A percentile compares a stretch with the other conserved stretches of the same genome.
These are phyloP conservation scores for Bidens hawaiensis DNA, from an alignment of 140 eudicot species.

Conservation along the genomic window DNA sequence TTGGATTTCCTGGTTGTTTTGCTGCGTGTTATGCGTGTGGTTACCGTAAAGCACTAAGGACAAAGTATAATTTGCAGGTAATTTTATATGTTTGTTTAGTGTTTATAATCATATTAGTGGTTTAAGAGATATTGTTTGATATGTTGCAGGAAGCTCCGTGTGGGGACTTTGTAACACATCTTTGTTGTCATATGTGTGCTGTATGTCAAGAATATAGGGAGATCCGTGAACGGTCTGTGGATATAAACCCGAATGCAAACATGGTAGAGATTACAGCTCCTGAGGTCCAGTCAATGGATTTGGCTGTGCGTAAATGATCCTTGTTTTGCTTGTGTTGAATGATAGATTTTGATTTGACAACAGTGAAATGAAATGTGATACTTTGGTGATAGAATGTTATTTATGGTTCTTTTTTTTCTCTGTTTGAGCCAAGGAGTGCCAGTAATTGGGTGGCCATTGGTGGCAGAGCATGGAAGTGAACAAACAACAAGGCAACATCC, in stretches of 20 bases:
- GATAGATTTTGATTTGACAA: neutral
- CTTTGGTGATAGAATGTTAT: neutral
- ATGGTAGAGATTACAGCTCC: slow-evolving; percentile 60
- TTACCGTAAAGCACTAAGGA: slow-evolving; percentile 61
- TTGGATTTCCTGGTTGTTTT: slow-evolving; percentile 82
- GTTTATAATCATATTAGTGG: neutral
- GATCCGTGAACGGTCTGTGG: slow-evolving; percentile 61
- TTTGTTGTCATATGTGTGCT: slow-evolving; percentile 79
- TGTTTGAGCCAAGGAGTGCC: no score
- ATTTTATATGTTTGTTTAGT: neutral
- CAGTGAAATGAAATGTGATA: neutral
- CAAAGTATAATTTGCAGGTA: slow-evolving; percentile 76
- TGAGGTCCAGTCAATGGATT: slow-evolving; percentile 61
- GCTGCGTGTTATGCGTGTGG: slow-evolving; percentile 84
- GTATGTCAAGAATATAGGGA: slow-evolving; percentile 83
- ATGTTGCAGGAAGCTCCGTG: slow-evolving; percentile 85
- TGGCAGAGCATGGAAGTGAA: no score
- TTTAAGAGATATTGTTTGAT: neutral
- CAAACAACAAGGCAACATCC: no score
- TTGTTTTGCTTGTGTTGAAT: neutral
- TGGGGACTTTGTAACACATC: slow-evolving; percentile 75
- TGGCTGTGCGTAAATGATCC: slow-evolving; percentile 29
- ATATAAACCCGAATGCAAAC: slow-evolving; percentile 27
- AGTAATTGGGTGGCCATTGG: no score
- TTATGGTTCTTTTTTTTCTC: no score